Evolutionary conservation across 768 basidiomycete genomes (phyloP), one percentile per base, ranked within the genome.

Genomic region (Agrocybe pediades): DNA sequence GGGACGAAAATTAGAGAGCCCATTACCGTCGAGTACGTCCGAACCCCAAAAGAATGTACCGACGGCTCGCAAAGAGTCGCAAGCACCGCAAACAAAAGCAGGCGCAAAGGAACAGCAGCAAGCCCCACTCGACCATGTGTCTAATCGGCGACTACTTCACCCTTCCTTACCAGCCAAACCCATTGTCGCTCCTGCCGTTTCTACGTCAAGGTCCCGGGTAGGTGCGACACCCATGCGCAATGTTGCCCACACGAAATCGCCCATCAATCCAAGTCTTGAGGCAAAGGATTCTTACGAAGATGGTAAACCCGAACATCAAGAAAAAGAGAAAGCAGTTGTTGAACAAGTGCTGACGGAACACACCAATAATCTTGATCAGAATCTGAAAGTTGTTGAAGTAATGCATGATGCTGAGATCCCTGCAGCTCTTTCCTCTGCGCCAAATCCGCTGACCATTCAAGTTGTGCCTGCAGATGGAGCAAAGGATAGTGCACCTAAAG

Each of bases 81-180:
- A 36, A 25, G 30, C 40, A 20, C 3, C 24, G 13, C 44, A 46
- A 13, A 20, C 53, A 13, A 25, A 25, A 49, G 30, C n/a, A n/a
- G n/a, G n/a, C n/a, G n/a, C n/a, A n/a, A n/a, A n/a, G n/a, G n/a
- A n/a, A n/a, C n/a, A n/a, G n/a, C n/a, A n/a, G n/a, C n/a, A 24
- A 5, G 21, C 41, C 8, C 17, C n/a, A 17, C 40, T 26, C 45
- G 26, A 39, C 23, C 49, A 48, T 27, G 21, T 43, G 19, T 36
- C 49, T 6, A 51, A 39, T 23, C 56, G 60, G 56, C 53, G 49
- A 46, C 64, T 70, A 7, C 61, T 75, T 3, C 78, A 80, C 53
- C 77, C 78, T 2, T 79, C 78, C 11, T 68, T 82, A 39, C 78
- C 81, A 26, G 65, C 69, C 2, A 82, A 82, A 62, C 82, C 81